These are phyloP conservation scores for Botryotinia narcissicola DNA, from an alignment of 2,329 filamentous ascomycete genomes.

Conservation along the genomic window DNA sequence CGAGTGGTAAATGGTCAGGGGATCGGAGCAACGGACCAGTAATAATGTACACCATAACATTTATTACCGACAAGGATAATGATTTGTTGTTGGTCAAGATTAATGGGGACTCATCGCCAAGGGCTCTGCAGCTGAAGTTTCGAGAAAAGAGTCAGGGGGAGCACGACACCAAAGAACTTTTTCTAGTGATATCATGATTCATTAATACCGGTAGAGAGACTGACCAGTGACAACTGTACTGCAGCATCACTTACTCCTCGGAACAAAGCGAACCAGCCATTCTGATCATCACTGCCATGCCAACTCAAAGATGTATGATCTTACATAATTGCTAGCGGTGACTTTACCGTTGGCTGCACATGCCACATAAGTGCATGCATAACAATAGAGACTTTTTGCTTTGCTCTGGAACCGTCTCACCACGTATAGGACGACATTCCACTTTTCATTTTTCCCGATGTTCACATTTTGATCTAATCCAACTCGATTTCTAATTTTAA, in stretches of 20 bases:
- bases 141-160: not conserved
- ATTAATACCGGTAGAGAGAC: conserved; percentile 1
- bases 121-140: not conserved
- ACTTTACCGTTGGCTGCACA: not conserved
- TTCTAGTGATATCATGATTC: not conserved
- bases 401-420: not conserved
- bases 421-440: not conserved
- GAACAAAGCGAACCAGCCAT: not conserved
- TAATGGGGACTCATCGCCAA: not conserved
- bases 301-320: not conserved
- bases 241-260: not conserved
- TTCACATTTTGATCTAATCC: not conserved
- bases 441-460: not conserved
- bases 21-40: not conserved
- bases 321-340: conserved; percentile 1
- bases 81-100: not conserved
- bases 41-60: not conserved
- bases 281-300: not conserved
- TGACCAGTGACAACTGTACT: not conserved
- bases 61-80: not conserved
- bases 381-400: not conserved
- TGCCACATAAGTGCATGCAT: not conserved
- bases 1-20: not conserved
- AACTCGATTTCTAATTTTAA: not conserved
- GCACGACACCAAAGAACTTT: not conserved